Evolutionary conservation across 2,329 filamentous ascomycete species (phyloP).

Genomic region (Sarocladium oryzae): DNA sequence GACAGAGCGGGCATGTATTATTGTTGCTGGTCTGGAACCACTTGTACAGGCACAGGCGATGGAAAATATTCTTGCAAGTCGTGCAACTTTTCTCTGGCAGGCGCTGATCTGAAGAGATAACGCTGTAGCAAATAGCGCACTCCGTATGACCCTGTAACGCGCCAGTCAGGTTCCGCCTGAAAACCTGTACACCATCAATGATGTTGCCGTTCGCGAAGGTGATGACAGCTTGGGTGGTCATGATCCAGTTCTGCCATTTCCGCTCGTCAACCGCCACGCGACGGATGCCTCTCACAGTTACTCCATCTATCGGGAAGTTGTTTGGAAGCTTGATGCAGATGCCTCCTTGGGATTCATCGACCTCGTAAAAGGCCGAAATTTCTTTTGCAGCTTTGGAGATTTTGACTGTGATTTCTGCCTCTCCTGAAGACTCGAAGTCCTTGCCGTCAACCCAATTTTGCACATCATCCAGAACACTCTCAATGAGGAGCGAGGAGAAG

Average conservation of each 20-base stretch:
- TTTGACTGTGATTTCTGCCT: constrained; percentile 58
- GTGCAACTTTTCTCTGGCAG: constrained; percentile 86
- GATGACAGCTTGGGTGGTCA: constrained; percentile 85
- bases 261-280: constrained; percentile 83
- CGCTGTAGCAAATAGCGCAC: constrained; percentile 94
- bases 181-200: constrained; percentile 78
- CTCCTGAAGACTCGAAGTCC: constrained; percentile 41
- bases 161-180: constrained; percentile 79
- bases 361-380: constrained; percentile 74
- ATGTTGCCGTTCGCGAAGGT: constrained; percentile 87
- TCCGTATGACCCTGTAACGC: constrained; percentile 89
- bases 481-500: constrained; percentile 67
- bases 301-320: constrained; percentile 75
- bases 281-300: constrained; percentile 69
- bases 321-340: constrained; percentile 77
- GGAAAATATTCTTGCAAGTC: constrained; percentile 93
- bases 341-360: constrained; percentile 79
- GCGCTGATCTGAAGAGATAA: constrained; percentile 82
- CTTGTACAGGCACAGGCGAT: constrained; percentile 82
- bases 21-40: constrained; percentile 96
- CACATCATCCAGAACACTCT: constrained; percentile 60
- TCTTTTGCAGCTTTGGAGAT: constrained; percentile 66
- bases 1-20: constrained; percentile 85
- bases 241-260: constrained; percentile 89
- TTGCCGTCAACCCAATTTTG: constrained; percentile 56